Conservation (phyloP, 139 green algal species). For the Medakamo hakoo region DNA sequence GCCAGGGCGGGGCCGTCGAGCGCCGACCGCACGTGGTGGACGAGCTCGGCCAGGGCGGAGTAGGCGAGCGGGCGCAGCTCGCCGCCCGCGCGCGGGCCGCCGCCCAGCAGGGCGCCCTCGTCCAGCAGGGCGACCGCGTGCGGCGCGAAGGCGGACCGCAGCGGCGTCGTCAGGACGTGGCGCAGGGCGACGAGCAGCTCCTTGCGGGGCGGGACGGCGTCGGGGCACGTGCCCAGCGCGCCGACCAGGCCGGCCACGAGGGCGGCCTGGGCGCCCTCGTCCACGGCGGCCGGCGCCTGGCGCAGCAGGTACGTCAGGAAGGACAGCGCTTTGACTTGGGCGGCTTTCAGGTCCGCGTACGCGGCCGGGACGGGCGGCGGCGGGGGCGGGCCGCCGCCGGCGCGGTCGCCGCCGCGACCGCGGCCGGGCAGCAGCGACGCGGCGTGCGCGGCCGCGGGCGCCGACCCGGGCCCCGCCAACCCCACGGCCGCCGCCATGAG, state of each 20-base stretch:
- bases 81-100: conserved; percentile 30
- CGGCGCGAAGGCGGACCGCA: conserved; percentile 14
- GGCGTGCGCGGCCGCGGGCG: conserved; percentile 1
- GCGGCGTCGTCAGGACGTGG: conserved; percentile 45
- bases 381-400: too few species aligned
- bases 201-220: conserved; percentile 50
- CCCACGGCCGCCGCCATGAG: conserved; percentile 40
- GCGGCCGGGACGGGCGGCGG: not conserved
- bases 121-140: conserved; percentile 53
- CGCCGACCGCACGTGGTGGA: conserved; percentile 43
- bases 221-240: conserved; percentile 32
- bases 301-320: conserved; percentile 28
- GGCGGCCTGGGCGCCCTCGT: conserved; percentile 8
- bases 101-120: conserved; percentile 58
- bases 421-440: not conserved
- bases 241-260: conserved; percentile 20
- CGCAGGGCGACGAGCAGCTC: conserved; percentile 68
- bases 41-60: conserved; percentile 63
- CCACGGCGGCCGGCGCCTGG: not conserved
- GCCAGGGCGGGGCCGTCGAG: conserved; percentile 45
- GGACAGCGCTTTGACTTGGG: conserved; percentile 36
- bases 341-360: conserved; percentile 47
- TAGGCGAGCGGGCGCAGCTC: conserved; percentile 66
- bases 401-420: not conserved
- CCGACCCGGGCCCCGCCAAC: conserved; percentile 17